These are phyloP conservation scores for Ophiostoma sp. DNA, from an alignment of 2,329 filamentous ascomycete species.

Conservation along the genomic window DNA sequence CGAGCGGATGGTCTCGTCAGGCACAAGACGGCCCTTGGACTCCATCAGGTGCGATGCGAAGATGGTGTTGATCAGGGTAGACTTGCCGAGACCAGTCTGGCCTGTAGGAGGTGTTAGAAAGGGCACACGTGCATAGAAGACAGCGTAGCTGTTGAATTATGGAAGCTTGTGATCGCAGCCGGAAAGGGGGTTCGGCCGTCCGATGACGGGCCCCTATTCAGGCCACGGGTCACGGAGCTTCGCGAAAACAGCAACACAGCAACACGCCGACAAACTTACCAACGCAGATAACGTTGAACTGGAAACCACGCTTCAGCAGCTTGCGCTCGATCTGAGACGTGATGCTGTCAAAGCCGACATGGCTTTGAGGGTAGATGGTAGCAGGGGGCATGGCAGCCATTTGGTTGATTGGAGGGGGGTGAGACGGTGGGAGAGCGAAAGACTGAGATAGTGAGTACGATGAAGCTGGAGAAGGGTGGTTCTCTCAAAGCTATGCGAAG, in stretches of 20 bases:
- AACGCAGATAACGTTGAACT: constrained; percentile 96
- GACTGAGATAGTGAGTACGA: background rate
- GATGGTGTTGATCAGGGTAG: constrained; percentile 99
- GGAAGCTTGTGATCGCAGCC: constrained; percentile 4
- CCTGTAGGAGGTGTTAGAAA: constrained; percentile 47
- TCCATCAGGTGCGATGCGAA: constrained; percentile 99
- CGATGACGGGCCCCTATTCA: constrained; percentile 1
- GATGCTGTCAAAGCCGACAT: constrained; percentile 99
- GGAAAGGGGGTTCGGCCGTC: background rate
- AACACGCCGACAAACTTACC: constrained; percentile 56
- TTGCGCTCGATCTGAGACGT: constrained; percentile 99
- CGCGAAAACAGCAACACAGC: background rate
- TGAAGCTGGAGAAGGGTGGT: background rate
- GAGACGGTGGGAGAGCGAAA: background rate
- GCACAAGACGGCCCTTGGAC: constrained; percentile 89
- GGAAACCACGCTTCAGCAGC: constrained; percentile 98
- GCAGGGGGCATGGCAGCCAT: constrained; percentile 61
- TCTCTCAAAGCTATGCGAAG: background rate
- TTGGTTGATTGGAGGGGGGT: constrained; percentile 29
- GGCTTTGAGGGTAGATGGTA: constrained; percentile 84
- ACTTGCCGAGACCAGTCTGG: constrained; percentile 97
- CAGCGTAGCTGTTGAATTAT: background rate
- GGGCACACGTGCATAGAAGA: background rate
- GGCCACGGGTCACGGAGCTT: background rate
- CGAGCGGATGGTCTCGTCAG: constrained; percentile 86